Percentiles rank a stretch among this genome's conserved stretches.
Conservation (phyloP, 176 grass and related monocot species). For the Rhynchospora tenuis region DNA sequence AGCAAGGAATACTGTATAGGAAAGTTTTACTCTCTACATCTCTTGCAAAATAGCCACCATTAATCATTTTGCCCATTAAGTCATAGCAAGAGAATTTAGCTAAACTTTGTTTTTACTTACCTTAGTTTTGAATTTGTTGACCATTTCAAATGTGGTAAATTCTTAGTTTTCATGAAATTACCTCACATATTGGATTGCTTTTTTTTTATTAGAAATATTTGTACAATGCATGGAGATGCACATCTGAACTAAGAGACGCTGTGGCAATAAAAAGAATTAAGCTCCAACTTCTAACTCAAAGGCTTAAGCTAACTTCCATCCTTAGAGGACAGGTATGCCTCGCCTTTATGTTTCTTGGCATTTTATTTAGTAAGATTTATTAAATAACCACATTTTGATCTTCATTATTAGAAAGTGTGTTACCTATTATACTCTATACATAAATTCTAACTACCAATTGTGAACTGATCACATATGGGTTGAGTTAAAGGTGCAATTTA, state of each 20-base stretch:
- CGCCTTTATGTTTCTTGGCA: neutral
- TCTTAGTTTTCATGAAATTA: neutral
- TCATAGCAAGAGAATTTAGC: neutral
- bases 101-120: neutral
- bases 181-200: neutral
- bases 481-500: neutral
- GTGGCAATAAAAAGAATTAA: constrained; percentile 61
- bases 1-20: neutral
- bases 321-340: constrained; percentile 69
- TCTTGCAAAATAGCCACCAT: neutral
- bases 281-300: constrained; percentile 76
- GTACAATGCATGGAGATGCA: constrained; percentile 75
- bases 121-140: neutral
- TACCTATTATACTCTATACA: neutral
- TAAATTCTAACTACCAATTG: neutral
- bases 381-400: neutral
- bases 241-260: constrained; percentile 72
- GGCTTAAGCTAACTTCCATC: constrained; percentile 69
- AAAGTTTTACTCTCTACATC: neutral
- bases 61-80: neutral
- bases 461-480: neutral
- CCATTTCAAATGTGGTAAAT: neutral
- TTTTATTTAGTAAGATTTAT: neutral
- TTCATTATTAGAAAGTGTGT: too few relatives aligned
- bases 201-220: constrained; percentile 58